phyloP scores from a whole-genome alignment of 2,329 filamentous ascomycete genomes.

The Cladophialophora psammophila region DNA sequence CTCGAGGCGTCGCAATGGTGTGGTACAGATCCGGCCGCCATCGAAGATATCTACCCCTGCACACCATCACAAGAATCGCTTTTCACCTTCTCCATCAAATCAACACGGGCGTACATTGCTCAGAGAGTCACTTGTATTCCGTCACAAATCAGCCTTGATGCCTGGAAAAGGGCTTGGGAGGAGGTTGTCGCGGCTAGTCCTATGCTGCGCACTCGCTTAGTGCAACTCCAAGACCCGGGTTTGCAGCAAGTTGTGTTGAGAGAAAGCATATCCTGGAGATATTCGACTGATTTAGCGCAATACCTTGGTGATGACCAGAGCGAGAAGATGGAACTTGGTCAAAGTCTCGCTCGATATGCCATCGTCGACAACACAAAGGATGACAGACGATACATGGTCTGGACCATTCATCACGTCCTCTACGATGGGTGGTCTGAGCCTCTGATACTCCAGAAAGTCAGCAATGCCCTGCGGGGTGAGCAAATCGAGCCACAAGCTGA shows the following conservation, averaged over 20 bases:
- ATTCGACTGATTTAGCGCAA: conserved; percentile 42
- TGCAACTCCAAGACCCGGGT: conserved; percentile 48
- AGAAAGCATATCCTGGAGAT: conserved; percentile 47
- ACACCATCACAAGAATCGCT: conserved; percentile 55
- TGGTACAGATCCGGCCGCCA: conserved; percentile 41
- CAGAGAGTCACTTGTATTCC: conserved; percentile 54
- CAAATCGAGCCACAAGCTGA: conserved; percentile 26
- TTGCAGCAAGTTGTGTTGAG: conserved; percentile 53
- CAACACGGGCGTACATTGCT: conserved; percentile 55
- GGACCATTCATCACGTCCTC: conserved; percentile 60
- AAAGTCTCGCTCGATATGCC: conserved; percentile 46
- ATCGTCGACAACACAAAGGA: conserved; percentile 44
- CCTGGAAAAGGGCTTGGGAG: conserved; percentile 58
- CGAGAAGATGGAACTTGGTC: conserved; percentile 48
- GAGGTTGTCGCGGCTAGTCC: conserved; percentile 53
- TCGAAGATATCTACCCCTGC: conserved; percentile 54
- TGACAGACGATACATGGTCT: conserved; percentile 52
- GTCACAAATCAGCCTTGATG: conserved; percentile 48
- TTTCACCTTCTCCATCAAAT: conserved; percentile 54
- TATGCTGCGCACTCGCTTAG: conserved; percentile 59
- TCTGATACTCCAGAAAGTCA: conserved; percentile 48
- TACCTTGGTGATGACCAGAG: conserved; percentile 41
- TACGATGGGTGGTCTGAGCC: conserved; percentile 60
- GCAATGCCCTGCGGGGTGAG: conserved; percentile 45
- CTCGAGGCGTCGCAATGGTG: conserved; percentile 50